Evolutionary conservation across 371 early-diverging fungal genomes (phyloP).

Genomic region (Rhizopus stolonifer): DNA sequence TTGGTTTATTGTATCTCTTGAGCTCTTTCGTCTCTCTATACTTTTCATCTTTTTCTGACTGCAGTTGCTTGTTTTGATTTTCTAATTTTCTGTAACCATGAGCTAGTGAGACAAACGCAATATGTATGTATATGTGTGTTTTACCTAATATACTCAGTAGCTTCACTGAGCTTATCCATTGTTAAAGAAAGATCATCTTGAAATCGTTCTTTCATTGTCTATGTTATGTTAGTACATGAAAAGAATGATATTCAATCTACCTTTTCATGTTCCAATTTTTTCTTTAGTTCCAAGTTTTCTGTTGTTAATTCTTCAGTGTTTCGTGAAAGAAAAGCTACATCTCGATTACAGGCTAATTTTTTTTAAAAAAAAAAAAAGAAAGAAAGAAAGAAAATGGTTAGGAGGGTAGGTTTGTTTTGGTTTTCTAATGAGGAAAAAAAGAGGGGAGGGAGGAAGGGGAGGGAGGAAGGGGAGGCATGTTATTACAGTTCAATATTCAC

Average conservation of each 20-base stretch:
- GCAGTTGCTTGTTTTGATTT: slow-evolving; percentile 17
- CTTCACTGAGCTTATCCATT: slow-evolving; percentile 22
- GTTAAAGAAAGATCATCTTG: slow-evolving; percentile 21
- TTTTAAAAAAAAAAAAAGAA: background rate
- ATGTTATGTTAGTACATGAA: background rate
- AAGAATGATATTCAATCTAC: slow-evolving; percentile 6
- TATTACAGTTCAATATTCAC: slow-evolving; percentile 16
- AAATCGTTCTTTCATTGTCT: slow-evolving; percentile 20
- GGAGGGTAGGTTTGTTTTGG: too few relatives aligned
- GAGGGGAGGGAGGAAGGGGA: too few relatives aligned
- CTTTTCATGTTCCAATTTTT: slow-evolving; percentile 34
- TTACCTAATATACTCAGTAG: slow-evolving; percentile 24
- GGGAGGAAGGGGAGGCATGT: too few relatives aligned
- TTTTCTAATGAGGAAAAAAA: too few relatives aligned
- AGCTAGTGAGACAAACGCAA: too few relatives aligned
- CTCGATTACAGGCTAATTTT: slow-evolving; percentile 35
- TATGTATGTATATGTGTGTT: too few relatives aligned
- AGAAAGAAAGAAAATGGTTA: too few relatives aligned
- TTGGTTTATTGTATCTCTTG: slow-evolving; percentile 5
- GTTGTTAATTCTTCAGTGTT: slow-evolving; percentile 27
- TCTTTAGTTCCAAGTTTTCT: slow-evolving; percentile 29
- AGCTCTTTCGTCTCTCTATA: slow-evolving; percentile 5
- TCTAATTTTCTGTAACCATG: slow-evolving; percentile 27
- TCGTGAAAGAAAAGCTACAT: slow-evolving; percentile 35
- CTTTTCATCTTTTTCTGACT: slow-evolving; percentile 22